Base-by-base conservation (phyloP, 2,329 filamentous ascomycete genomes). In the Pseudonectria foliicola region DNA sequence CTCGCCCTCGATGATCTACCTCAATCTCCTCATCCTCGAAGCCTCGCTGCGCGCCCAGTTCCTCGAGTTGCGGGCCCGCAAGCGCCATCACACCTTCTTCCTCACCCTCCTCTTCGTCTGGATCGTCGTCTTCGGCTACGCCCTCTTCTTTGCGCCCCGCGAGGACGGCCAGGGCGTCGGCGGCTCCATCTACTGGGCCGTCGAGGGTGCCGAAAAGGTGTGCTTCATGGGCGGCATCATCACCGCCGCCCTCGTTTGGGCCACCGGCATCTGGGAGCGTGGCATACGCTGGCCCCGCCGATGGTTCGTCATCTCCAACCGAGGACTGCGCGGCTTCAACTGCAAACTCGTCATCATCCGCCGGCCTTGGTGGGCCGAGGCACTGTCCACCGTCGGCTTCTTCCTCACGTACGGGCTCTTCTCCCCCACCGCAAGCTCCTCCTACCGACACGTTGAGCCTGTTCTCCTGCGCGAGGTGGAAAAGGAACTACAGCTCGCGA, bases 11-110 rank as follows among this genome's bases (percentile, higher is more conserved):
- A 92, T 95, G 70, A 95, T 98, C 56, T 98, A 98, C 66, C 80
- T 98, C 53, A 98, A 98, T 63, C 82, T 98, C 15, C 76, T 98
- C 39, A 93, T 98, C 52, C 85, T 98, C 61, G 92, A 98, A 61
- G 88, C 87, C 31, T 95, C 88, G 5, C 71, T 98, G 25, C 86
- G 92, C 46, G 82, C 87, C 15, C 92, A 98, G 54, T 96, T 93
- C 62, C 79, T 98, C 37, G 85, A 88, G 43, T 74, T 96, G 29
- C 85, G 90, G 39, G 85, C 88, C 30, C 82, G 92, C 27, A 77
- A 88, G 31, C 82, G 92, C 12, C 86, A 95, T 52, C 90, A 98
- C 61, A 89, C 87, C 3, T 93, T 96, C 63, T 94, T 96, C 54
- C 69, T 96, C 14, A 72, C 83, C 13, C 70, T 94, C 10, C 74